Evolutionary conservation across 2,329 filamentous ascomycete species (phyloP).

Genomic region (Zymoseptoria passerinii): DNA sequence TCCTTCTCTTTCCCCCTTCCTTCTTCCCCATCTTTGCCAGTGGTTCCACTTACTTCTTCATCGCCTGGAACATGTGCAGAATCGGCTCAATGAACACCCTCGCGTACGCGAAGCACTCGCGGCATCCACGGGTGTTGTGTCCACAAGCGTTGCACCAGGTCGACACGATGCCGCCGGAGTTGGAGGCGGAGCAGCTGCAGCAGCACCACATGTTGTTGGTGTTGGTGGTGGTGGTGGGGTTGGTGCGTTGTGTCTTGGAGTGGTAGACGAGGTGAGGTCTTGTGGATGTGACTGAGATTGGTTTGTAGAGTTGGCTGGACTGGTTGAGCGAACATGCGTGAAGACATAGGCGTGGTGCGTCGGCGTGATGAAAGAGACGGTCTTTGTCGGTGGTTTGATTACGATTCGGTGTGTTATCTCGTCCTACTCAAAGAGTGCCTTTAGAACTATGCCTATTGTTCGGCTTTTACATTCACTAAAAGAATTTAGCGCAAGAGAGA

Average conservation of each 20-base stretch:
- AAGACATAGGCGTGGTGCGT: background rate
- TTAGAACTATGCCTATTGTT: background rate
- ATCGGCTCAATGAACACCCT: background rate
- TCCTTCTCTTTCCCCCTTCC: background rate
- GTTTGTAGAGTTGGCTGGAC: background rate
- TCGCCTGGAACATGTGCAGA: background rate
- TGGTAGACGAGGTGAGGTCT: background rate
- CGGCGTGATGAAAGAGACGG: background rate
- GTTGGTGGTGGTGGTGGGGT: background rate
- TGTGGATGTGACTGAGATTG: background rate
- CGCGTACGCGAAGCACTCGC: background rate
- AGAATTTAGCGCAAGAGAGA: background rate
- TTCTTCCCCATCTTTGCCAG: background rate
- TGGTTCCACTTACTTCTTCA: background rate
- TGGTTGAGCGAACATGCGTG: background rate
- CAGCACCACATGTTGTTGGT: background rate
- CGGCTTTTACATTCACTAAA: background rate
- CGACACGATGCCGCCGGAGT: background rate
- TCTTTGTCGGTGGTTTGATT: background rate
- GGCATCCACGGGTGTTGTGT: background rate
- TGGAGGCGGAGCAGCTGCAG: background rate
- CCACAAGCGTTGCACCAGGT: constrained; percentile 1
- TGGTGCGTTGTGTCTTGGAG: background rate
- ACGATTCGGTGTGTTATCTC: background rate
- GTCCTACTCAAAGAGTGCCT: background rate